These are phyloP conservation scores for Backusella sp. DNA, from an alignment of 192 early-diverging fungal species.

Conservation along the genomic window DNA sequence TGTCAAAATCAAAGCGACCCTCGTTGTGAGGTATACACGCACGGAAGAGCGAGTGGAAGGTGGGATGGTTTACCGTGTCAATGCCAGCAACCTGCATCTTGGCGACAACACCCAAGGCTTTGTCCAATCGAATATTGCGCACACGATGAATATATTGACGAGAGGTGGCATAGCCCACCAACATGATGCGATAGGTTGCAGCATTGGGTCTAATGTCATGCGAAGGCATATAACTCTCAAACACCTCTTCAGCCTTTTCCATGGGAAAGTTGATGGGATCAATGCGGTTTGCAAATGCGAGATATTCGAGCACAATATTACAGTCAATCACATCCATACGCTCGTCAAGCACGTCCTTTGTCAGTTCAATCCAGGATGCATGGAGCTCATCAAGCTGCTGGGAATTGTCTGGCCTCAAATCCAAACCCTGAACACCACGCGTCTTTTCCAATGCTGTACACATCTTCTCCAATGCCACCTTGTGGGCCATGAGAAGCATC, in stretches of 20 bases:
- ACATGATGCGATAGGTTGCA: conserved; percentile 12
- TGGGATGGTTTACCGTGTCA: conserved; percentile 15
- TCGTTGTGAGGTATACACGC: conserved; percentile 33
- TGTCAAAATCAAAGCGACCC: conserved; percentile 22
- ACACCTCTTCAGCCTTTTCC: conserved; percentile 18
- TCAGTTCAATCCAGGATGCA: conserved; percentile 17
- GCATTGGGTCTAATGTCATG: conserved; percentile 26
- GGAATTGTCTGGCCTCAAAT: neutral
- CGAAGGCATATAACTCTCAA: conserved; percentile 27
- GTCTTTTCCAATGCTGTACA: neutral
- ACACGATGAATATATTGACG: conserved; percentile 20
- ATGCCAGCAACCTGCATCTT: conserved; percentile 26
- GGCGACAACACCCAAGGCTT: conserved; percentile 19
- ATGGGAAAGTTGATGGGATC: conserved; percentile 27
- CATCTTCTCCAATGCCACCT: conserved; percentile 4
- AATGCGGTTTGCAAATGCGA: conserved; percentile 30
- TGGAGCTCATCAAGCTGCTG: conserved; percentile 9
- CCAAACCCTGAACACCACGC: conserved; percentile 6
- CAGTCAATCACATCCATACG: conserved; percentile 14
- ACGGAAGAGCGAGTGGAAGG: conserved; percentile 32
- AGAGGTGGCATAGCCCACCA: conserved; percentile 32
- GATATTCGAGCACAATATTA: conserved; percentile 30
- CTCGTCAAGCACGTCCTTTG: conserved; percentile 9
- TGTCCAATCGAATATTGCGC: conserved; percentile 30
- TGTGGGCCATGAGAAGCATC: conserved; percentile 24